Evolutionary conservation across 2,329 filamentous ascomycete genomes (phyloP).

Genomic region (Tolypocladium capitatum): DNA sequence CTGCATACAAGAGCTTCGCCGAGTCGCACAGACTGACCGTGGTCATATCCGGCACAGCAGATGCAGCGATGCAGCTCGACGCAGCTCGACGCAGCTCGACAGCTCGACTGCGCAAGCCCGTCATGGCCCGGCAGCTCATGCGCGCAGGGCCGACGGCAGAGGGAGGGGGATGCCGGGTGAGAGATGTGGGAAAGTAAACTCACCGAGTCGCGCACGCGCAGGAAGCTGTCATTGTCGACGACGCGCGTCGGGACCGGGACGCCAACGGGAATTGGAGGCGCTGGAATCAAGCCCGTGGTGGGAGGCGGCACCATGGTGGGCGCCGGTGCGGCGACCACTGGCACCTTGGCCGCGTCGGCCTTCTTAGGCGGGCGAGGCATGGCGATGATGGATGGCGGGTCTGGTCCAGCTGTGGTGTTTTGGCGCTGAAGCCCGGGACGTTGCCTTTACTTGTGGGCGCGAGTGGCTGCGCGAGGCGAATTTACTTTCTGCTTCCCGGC

Average conservation of each 20-base stretch:
- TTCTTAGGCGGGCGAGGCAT: conserved; percentile 36
- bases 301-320: conserved; percentile 26
- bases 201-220: conserved; percentile 72
- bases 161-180: conserved; percentile 3
- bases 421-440: neutral
- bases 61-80: too few relatives aligned
- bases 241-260: conserved; percentile 17
- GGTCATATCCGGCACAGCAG: neutral
- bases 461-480: neutral
- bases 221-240: conserved; percentile 63
- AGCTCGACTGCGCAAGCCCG: neutral
- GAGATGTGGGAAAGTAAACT: conserved; percentile 25
- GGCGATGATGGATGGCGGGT: conserved; percentile 6
- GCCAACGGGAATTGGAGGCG: conserved; percentile 5
- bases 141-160: neutral
- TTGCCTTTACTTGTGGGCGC: conserved; percentile 1
- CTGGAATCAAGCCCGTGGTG: conserved; percentile 7
- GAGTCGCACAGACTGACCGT: neutral
- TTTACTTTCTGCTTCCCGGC: neutral
- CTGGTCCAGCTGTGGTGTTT: neutral
- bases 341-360: conserved; percentile 23
- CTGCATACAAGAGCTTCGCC: neutral
- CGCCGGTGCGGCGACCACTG: conserved; percentile 19
- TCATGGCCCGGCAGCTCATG: neutral
- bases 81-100: too few relatives aligned